These are phyloP conservation scores for Acanthamoeba rhysodes DNA, from an alignment of 208 protist species.

Conservation along the genomic window DNA sequence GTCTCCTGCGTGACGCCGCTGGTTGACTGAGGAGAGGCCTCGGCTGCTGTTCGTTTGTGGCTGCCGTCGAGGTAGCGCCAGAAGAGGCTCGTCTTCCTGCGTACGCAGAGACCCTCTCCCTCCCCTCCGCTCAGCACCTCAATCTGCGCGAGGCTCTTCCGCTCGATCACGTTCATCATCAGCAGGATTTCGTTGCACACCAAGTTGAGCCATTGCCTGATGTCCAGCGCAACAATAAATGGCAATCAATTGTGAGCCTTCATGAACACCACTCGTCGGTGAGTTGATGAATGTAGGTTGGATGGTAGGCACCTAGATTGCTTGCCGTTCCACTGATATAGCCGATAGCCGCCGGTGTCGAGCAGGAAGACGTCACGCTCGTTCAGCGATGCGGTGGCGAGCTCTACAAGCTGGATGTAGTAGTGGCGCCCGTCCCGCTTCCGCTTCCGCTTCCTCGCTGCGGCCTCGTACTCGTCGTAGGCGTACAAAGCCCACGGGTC, in stretches of 20 bases:
- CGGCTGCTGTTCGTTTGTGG: background rate
- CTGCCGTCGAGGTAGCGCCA: background rate
- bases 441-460: background rate
- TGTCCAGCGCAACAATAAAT: background rate
- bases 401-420: constrained; percentile 18
- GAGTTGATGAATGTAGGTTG: no score
- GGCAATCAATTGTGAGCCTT: no score
- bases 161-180: background rate
- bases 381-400: background rate
- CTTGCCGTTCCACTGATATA: constrained; percentile 61
- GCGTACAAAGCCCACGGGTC: background rate
- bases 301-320: background rate
- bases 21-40: background rate
- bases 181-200: constrained; percentile 28
- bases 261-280: no score
- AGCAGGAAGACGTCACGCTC: constrained; percentile 42
- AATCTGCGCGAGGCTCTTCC: background rate
- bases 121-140: background rate
- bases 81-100: background rate
- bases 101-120: background rate
- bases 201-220: background rate
- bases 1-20: background rate
- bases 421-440: background rate
- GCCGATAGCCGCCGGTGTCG: constrained; percentile 32
- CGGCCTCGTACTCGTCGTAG: constrained; percentile 9